These are phyloP conservation scores for Epichloe hybrida DNA, from an alignment of 2,329 filamentous ascomycete species.

Conservation along the genomic window DNA sequence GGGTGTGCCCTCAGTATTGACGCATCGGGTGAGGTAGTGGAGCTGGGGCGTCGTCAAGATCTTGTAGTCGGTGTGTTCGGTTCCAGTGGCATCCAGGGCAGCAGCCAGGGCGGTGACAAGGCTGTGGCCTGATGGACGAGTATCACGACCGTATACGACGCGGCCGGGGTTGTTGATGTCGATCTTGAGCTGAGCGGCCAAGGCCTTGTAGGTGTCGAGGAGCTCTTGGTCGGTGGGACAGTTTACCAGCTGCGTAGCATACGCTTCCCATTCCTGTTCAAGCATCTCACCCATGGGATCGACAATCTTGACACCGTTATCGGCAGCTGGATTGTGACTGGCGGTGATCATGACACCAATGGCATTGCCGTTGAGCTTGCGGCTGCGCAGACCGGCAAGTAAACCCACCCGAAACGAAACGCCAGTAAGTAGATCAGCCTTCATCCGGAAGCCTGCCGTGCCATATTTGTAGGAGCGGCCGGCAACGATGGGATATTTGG, in stretches of 20 bases:
- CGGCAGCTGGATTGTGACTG: conserved; percentile 78
- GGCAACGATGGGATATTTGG: conserved; percentile 45
- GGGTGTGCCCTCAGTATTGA: conserved; percentile 81
- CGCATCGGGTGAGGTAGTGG: conserved; percentile 87
- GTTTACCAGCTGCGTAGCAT: conserved; percentile 84
- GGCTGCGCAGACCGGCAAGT: conserved; percentile 74
- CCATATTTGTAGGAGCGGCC: conserved; percentile 49
- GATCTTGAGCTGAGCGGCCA: conserved; percentile 65
- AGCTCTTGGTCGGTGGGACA: conserved; percentile 62
- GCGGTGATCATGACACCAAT: conserved; percentile 96
- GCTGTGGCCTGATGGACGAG: conserved; percentile 76
- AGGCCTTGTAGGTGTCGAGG: conserved; percentile 58
- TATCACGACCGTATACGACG: conserved; percentile 85
- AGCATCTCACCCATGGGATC: conserved; percentile 98
- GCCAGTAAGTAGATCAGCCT: conserved; percentile 70
- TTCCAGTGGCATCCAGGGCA: conserved; percentile 62
- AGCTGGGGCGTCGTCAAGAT: conserved; percentile 94
- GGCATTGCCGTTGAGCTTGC: conserved; percentile 76
- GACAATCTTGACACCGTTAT: conserved; percentile 91
- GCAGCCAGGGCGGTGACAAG: conserved; percentile 69
- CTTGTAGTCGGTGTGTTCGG: conserved; percentile 72
- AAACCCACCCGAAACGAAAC: conserved; percentile 89
- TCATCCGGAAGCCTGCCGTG: conserved; percentile 57
- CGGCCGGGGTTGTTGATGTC: conserved; percentile 57
- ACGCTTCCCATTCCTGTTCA: conserved; percentile 84